Conservation (phyloP, 2,329 filamentous ascomycete species). For the Microascus cirrosus region DNA sequence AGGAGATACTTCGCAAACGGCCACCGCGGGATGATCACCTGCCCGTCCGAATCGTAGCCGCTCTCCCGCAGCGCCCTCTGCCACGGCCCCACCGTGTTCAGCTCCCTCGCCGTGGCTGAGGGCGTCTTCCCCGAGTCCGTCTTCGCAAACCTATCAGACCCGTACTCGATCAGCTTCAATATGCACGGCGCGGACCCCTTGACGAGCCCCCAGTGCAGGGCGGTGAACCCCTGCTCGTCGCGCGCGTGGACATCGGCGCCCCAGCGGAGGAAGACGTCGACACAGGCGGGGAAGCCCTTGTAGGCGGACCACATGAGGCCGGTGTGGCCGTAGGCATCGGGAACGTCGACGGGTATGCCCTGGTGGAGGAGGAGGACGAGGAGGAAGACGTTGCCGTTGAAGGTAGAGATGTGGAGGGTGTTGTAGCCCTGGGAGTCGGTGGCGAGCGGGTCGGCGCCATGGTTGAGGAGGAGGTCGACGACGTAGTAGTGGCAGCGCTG, state of each 20-base stretch:
- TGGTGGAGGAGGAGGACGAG: conserved; percentile 86
- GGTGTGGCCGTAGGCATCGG: conserved; percentile 84
- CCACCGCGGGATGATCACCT: conserved; percentile 57
- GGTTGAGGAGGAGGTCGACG: conserved; percentile 80
- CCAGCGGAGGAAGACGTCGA: conserved; percentile 88
- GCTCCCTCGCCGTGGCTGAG: conserved; percentile 72
- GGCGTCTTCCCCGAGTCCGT: conserved; percentile 88
- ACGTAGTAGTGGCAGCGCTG: conserved; percentile 96
- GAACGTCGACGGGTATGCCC: conserved; percentile 85
- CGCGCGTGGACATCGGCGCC: conserved; percentile 84
- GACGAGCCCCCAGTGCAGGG: conserved; percentile 91
- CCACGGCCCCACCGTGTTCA: conserved; percentile 78
- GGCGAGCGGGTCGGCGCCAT: conserved; percentile 85
- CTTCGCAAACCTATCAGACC: conserved; percentile 83
- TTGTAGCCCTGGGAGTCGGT: conserved; percentile 97
- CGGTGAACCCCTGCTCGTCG: conserved; percentile 89
- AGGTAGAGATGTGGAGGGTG: conserved; percentile 90
- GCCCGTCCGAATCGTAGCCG: conserved; percentile 72
- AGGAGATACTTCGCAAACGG: conserved; percentile 61
- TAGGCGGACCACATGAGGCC: conserved; percentile 98
- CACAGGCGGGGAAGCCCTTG: conserved; percentile 86
- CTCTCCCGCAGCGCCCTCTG: conserved; percentile 71
- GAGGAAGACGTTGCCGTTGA: conserved; percentile 90
- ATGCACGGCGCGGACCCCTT: conserved; percentile 85
- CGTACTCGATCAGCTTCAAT: conserved; percentile 90